phyloP scores from a whole-genome alignment of 2,329 filamentous ascomycete species.

The Diaporthe ampelina region DNA sequence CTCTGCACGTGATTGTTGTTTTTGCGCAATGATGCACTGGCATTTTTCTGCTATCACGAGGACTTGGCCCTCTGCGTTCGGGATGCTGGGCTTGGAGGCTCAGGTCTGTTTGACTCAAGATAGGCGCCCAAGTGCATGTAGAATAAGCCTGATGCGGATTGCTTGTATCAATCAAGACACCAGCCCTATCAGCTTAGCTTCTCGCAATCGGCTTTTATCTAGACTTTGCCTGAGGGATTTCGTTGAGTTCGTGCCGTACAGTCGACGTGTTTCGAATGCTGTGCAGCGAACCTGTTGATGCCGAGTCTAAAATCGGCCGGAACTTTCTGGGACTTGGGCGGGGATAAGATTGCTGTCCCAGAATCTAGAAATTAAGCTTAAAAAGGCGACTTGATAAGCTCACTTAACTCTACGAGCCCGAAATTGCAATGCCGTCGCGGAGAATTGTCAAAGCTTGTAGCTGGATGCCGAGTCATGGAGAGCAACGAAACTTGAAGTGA shows the following conservation, averaged over 20 bases:
- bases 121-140: background rate
- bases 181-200: too few species aligned
- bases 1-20: background rate
- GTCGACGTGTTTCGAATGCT: background rate
- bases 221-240: too few species aligned
- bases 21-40: background rate
- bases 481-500: background rate
- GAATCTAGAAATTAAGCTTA: conserved; percentile 21
- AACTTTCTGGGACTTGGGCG: too few species aligned
- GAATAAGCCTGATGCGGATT: too few species aligned
- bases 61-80: background rate
- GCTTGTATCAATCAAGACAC: too few species aligned
- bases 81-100: background rate
- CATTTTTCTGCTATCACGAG: too few species aligned
- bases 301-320: background rate
- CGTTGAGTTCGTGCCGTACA: background rate
- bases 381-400: background rate
- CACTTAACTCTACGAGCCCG: background rate
- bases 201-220: too few species aligned
- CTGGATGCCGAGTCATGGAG: background rate
- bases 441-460: conserved; percentile 13
- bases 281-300: background rate
- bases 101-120: background rate
- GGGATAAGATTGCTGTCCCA: too few species aligned
- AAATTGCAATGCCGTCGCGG: background rate